Conservation (phyloP, 2,329 filamentous ascomycete genomes). For the Colletotrichum paranaense region DNA sequence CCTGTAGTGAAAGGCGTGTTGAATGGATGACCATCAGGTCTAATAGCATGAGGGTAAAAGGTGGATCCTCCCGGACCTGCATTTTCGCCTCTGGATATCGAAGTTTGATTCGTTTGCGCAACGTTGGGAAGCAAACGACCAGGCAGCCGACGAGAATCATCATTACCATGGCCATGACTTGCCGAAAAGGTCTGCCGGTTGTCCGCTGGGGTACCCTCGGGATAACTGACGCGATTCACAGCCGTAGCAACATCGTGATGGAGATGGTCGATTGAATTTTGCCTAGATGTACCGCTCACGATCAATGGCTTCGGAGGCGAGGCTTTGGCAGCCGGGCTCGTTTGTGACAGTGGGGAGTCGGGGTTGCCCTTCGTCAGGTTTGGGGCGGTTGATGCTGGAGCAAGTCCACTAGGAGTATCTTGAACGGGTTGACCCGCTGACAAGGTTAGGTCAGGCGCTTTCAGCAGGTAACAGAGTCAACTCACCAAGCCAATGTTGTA, state of each 20-base stretch:
- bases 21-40: not conserved
- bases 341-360: not conserved
- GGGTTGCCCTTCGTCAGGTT: not conserved
- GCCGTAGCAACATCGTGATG: not conserved
- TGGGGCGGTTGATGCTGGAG: not conserved
- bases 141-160: not conserved
- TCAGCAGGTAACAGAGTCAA: not conserved
- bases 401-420: conserved; percentile 17
- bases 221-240: not conserved
- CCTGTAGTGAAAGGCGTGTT: conserved; percentile 4
- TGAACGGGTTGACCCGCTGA: conserved; percentile 7
- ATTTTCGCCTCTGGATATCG: not conserved
- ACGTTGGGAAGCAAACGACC: not conserved
- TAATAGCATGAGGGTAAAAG: not conserved
- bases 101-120: not conserved
- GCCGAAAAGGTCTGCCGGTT: not conserved
- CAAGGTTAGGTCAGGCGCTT: not conserved
- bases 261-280: not conserved
- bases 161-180: not conserved
- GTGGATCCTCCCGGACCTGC: not conserved
- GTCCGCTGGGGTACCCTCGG: not conserved
- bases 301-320: not conserved
- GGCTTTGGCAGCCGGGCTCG: not conserved
- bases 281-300: conserved; percentile 5
- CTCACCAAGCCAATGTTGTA: conserved; percentile 53